Evolutionary conservation across 2,329 filamentous ascomycete species (phyloP).

Genomic region (Lachnellula arida): DNA sequence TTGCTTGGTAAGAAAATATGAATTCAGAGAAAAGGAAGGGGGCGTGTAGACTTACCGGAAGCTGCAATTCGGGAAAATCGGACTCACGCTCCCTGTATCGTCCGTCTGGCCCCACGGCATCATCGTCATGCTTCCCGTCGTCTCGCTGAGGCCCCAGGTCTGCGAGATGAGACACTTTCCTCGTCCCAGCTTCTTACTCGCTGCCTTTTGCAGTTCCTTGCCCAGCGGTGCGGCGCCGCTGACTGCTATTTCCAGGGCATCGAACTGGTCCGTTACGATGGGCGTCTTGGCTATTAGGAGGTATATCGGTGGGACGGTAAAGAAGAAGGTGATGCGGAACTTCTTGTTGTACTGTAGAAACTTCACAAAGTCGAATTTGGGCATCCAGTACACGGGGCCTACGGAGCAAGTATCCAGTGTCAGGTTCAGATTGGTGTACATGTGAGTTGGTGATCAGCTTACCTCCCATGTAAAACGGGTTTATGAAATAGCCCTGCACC

Average conservation of each 20-base stretch:
- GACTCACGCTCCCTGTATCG: conserved; percentile 14
- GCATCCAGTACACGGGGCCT: conserved; percentile 55
- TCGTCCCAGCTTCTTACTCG: conserved; percentile 48
- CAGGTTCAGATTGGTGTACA: background rate
- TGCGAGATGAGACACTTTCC: conserved; percentile 45
- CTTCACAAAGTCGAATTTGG: conserved; percentile 49
- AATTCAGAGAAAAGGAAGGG: no score
- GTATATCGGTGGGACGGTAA: conserved; percentile 58
- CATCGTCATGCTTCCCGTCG: background rate
- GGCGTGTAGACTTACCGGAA: background rate
- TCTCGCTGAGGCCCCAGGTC: conserved; percentile 37
- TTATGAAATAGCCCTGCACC: conserved; percentile 42
- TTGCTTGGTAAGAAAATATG: no score
- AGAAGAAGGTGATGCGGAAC: conserved; percentile 49
- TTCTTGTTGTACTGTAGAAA: conserved; percentile 50
- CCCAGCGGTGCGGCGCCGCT: conserved; percentile 54
- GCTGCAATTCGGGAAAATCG: conserved; percentile 12
- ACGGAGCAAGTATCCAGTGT: background rate
- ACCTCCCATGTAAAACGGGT: conserved; percentile 42
- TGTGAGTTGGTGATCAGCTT: background rate
- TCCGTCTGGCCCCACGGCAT: conserved; percentile 6
- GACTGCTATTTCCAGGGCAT: conserved; percentile 42
- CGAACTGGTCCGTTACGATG: conserved; percentile 51
- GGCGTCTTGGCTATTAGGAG: conserved; percentile 54
- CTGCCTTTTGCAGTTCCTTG: conserved; percentile 47